These are phyloP conservation scores for Suillus placidus DNA, from an alignment of 768 basidiomycete species.

Conservation along the genomic window DNA sequence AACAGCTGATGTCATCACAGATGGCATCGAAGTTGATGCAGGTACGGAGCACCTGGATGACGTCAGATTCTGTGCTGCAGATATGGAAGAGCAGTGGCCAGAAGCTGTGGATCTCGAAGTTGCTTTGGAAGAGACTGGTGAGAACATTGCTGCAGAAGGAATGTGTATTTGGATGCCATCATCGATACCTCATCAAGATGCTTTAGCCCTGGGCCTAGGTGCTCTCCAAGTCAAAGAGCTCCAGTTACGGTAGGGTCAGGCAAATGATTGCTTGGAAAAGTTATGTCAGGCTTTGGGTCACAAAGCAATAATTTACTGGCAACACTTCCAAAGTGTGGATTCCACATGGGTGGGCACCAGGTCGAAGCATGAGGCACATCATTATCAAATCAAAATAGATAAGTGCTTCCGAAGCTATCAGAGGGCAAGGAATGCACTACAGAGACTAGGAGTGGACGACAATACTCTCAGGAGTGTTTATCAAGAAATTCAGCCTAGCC, in stretches of 20 bases:
- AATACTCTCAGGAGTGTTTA: neutral
- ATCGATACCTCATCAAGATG: neutral
- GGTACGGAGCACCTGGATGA: neutral
- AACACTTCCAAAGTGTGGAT: constrained; percentile 5
- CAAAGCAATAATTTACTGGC: constrained; percentile 4
- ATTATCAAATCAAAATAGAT: too few relatives aligned
- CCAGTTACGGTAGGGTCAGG: constrained; percentile 1
- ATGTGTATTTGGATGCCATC: constrained; percentile 15
- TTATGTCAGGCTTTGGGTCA: constrained; percentile 5
- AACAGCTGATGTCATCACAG: neutral
- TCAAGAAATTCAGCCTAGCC: neutral
- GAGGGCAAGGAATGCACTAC: neutral
- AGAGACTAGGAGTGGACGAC: neutral
- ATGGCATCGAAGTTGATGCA: neutral
- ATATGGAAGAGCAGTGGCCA: neutral
- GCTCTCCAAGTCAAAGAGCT: constrained; percentile 5
- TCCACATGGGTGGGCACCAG: constrained; percentile 3
- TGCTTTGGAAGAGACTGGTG: neutral
- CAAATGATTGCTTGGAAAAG: constrained; percentile 9
- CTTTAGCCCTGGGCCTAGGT: neutral
- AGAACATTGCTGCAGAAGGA: neutral
- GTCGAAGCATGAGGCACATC: constrained; percentile 5
- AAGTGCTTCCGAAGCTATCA: constrained; percentile 7
- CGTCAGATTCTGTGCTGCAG: neutral
- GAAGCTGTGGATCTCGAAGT: neutral